Conservation (phyloP, 2,329 filamentous ascomycete species). For the Penicillium sp. region DNA sequence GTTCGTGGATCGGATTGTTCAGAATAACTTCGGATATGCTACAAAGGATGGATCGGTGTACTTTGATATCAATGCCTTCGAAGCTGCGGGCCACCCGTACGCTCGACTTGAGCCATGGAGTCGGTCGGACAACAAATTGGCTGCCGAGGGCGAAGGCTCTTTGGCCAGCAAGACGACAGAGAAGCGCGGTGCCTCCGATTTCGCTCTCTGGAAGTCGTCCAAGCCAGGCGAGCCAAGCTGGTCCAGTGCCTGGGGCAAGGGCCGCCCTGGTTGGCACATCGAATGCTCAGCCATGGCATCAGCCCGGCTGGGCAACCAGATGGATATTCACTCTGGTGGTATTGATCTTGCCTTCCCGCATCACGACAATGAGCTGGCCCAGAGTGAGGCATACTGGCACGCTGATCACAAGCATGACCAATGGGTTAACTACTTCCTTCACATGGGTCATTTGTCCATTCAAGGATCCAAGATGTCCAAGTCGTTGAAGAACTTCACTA, state of each 20-base stretch:
- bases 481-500: constrained; percentile 91
- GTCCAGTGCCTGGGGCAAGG: constrained; percentile 82
- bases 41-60: constrained; percentile 81
- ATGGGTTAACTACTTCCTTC: constrained; percentile 95
- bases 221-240: constrained; percentile 91
- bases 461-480: constrained; percentile 95
- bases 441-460: constrained; percentile 91
- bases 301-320: constrained; percentile 74
- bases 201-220: constrained; percentile 89
- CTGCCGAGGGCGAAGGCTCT: constrained; percentile 86
- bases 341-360: constrained; percentile 90
- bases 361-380: constrained; percentile 88
- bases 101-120: constrained; percentile 82
- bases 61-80: constrained; percentile 86
- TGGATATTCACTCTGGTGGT: constrained; percentile 92
- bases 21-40: constrained; percentile 81
- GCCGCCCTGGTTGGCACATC: constrained; percentile 93
- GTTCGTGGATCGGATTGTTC: constrained; percentile 78
- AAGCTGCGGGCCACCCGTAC: constrained; percentile 79
- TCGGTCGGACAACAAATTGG: constrained; percentile 74
- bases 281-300: constrained; percentile 96
- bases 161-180: constrained; percentile 58
- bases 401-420: constrained; percentile 51
- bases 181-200: constrained; percentile 78
- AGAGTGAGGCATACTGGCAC: constrained; percentile 80